A percentile compares a stretch with the other conserved stretches of the same genome.
Conservation (phyloP, 352 stramenopile genomes). For the Phytopythium boreale region DNA sequence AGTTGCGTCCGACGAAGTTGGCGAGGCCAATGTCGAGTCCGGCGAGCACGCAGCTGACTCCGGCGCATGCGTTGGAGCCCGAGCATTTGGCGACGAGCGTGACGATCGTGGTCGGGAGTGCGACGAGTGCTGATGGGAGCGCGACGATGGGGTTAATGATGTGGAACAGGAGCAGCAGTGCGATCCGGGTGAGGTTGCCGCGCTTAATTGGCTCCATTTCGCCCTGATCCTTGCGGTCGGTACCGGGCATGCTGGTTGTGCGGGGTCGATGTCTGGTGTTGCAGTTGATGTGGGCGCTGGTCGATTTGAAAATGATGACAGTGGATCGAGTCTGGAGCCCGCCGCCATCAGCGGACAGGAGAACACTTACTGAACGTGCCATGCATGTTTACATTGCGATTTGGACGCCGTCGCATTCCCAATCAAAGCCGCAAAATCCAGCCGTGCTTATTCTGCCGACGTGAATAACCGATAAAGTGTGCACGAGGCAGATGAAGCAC, state of each 20-base stretch:
- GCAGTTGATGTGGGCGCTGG: neutral
- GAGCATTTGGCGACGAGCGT: neutral
- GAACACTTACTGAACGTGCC: neutral
- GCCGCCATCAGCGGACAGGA: too few relatives aligned
- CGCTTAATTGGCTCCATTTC: neutral
- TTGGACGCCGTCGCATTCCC: too few relatives aligned
- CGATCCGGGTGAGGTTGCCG: neutral
- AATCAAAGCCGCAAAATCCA: too few relatives aligned
- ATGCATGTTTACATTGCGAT: neutral
- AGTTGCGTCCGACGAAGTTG: constrained; percentile 7
- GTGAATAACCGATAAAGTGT: too few relatives aligned
- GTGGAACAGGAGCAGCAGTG: neutral
- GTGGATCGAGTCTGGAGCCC: neutral
- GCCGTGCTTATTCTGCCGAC: too few relatives aligned
- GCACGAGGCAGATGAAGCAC: too few relatives aligned
- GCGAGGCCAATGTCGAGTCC: constrained; percentile 3
- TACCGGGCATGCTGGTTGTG: neutral
- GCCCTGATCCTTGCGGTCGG: neutral
- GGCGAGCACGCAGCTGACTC: neutral
- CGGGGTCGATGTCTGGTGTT: neutral
- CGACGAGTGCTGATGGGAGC: neutral
- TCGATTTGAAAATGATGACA: neutral
- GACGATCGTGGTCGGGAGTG: constrained; percentile 1
- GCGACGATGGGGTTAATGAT: neutral
- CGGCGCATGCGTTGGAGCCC: constrained; percentile 1